A percentile compares a stretch with the other conserved stretches of the same genome.
Conservation (phyloP, 441 rosid species). For the Erodium texanum region DNA sequence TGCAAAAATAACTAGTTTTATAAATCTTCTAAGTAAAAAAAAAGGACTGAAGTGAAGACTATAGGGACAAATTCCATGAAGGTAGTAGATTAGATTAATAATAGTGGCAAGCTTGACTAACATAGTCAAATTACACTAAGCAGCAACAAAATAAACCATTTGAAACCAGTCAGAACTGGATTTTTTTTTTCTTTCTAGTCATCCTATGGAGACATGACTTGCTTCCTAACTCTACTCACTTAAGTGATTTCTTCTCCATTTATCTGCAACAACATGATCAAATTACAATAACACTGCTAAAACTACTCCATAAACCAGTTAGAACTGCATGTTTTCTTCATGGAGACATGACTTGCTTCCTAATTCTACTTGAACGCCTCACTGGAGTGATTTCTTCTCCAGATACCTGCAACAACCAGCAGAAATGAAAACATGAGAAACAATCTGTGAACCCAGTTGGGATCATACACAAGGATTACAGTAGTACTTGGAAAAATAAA, state of each 20-base stretch:
- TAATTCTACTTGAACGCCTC: slow-evolving; percentile 78
- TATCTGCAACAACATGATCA: no score
- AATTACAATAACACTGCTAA: no score
- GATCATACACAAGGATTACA: no score
- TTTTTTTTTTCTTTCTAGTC: background rate
- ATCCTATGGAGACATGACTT: background rate
- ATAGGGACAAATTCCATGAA: background rate
- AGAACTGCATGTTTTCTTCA: slow-evolving; percentile 11
- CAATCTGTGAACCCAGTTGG: background rate
- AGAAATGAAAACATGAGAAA: slow-evolving; percentile 11
- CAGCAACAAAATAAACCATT: background rate
- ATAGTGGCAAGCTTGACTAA: background rate
- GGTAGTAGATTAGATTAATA: background rate
- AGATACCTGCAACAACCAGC: slow-evolving; percentile 27
- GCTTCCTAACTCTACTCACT: background rate
- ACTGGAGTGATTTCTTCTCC: slow-evolving; percentile 66
- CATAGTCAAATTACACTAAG: background rate
- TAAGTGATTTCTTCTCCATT: no score
- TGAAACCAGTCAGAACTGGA: background rate
- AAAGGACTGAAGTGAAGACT: no score
- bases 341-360: slow-evolving; percentile 46
- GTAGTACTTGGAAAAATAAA: no score
- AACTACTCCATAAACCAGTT: no score
- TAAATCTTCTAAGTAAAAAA: no score
- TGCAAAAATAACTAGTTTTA: no score